These are phyloP conservation scores for Solanum pennellii DNA, from an alignment of 257 asterid species.

Conservation along the genomic window DNA sequence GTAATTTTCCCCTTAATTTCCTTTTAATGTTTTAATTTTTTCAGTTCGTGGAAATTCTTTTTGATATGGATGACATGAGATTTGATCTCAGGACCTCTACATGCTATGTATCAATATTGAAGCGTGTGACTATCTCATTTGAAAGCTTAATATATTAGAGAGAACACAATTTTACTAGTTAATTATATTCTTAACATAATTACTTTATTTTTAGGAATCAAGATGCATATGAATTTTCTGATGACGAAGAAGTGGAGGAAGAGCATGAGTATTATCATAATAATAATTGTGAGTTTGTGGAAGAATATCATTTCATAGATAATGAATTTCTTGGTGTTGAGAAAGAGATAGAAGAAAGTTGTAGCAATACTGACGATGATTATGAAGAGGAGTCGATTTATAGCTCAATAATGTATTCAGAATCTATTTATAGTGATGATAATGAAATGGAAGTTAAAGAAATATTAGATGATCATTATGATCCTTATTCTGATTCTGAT, in stretches of 20 bases:
- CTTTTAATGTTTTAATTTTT: neutral
- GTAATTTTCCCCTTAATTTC: neutral
- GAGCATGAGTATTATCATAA: constrained; percentile 2
- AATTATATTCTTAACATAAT: neutral
- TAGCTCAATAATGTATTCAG: constrained; percentile 33
- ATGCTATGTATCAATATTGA: neutral
- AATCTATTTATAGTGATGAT: constrained; percentile 3
- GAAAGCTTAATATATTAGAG: neutral
- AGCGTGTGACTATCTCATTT: neutral
- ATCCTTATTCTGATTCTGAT: constrained; percentile 8
- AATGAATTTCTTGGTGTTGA: neutral
- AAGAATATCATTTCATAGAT: neutral
- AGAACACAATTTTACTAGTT: neutral
- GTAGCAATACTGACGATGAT: neutral
- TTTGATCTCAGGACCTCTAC: neutral
- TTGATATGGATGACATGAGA: neutral
- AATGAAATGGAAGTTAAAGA: constrained; percentile 19
- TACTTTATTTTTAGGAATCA: constrained; percentile 32
- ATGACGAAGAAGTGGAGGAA: constrained; percentile 41
- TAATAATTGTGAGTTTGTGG: neutral
- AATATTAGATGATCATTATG: constrained; percentile 8
- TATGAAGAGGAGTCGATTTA: constrained; percentile 19
- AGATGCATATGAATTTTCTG: constrained; percentile 52
- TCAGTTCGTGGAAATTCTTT: neutral
- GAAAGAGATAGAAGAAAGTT: constrained; percentile 1